Base-by-base conservation (phyloP, 139 green algal genomes). In the Deuterostichococcus epilithicus region DNA sequence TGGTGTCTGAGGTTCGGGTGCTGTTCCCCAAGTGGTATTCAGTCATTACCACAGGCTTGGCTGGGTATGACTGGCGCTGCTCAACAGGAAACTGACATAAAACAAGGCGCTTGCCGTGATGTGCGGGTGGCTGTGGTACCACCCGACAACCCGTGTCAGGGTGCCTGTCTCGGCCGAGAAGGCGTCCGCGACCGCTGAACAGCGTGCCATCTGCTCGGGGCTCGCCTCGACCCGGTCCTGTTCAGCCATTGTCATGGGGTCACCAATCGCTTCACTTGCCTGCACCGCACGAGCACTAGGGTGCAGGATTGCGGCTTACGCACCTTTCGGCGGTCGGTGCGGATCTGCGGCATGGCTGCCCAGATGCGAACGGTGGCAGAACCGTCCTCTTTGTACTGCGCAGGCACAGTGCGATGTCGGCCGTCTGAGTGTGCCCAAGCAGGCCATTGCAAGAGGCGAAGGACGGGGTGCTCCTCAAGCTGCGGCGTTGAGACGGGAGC, bases 51-150 rank as follows among this genome's bases (percentile, higher is more conserved):
- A n/a, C n/a, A n/a, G n/a, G n/a, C n/a, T n/a, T n/a, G n/a, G n/a
- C n/a, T n/a, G n/a, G n/a, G n/a, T n/a, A n/a, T n/a, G n/a, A n/a
- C n/a, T n/a, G n/a, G n/a, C n/a, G n/a, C n/a, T n/a, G n/a, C n/a
- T n/a, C n/a, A n/a, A n/a, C n/a, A n/a, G n/a, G n/a, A n/a, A n/a
- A n/a, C n/a, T n/a, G n/a, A n/a, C n/a, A n/a, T n/a, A n/a, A n/a
- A n/a, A 63, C 47, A 63, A 86, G 18, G 92, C 87, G 58, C 92
- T 82, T 37, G 94, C 92, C 2, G 92, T 95, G 82, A 97, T 97
- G 83, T 96, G 90, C 13, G 92, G 92, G 80, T 96, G 91, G 38
- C 65, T 85, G 83, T 96, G 91, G 76, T 94, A 96, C 92, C 92
- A 97, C 23, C 92, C 92, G 39, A 97, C 86, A 10, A 95, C 85